Conservation (phyloP, 1,284 basidiomycete genomes). For the Erythrobasidium hasegawianum region DNA sequence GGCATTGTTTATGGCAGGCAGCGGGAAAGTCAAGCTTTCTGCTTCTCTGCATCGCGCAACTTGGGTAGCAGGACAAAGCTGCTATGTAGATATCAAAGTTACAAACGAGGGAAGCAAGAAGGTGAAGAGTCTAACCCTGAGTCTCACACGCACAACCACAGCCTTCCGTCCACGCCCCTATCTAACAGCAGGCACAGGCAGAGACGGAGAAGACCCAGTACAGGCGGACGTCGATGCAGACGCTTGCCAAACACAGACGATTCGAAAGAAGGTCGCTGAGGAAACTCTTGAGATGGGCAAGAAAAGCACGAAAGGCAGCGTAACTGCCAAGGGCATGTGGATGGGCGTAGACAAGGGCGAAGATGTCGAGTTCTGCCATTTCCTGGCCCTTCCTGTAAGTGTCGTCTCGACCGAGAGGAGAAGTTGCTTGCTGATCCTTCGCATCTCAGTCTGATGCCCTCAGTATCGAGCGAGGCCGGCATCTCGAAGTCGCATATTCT, state of each 20-base stretch:
- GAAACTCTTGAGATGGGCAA: conserved; percentile 64
- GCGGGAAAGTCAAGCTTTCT: conserved; percentile 66
- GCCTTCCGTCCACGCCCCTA: conserved; percentile 61
- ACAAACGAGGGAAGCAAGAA: conserved; percentile 69
- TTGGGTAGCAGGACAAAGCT: conserved; percentile 83
- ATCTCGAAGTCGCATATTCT: conserved; percentile 75
- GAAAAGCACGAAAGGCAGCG: conserved; percentile 61
- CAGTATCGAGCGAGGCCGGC: conserved; percentile 66
- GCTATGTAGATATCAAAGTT: conserved; percentile 67
- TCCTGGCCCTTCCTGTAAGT: conserved; percentile 69
- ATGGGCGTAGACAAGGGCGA: conserved; percentile 67
- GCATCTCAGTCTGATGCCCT: conserved; percentile 63
- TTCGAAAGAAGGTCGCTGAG: conserved; percentile 64
- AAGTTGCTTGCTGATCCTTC: neutral
- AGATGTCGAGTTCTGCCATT: conserved; percentile 60
- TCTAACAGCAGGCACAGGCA: conserved; percentile 48
- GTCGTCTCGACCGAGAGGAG: neutral
- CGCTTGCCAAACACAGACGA: conserved; percentile 59
- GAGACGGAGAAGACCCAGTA: conserved; percentile 41
- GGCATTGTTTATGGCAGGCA: conserved; percentile 60
- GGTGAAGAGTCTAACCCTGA: conserved; percentile 63
- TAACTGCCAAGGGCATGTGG: conserved; percentile 85
- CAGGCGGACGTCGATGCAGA: conserved; percentile 49
- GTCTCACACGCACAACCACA: conserved; percentile 68
- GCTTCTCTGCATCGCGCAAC: conserved; percentile 68